phyloP scores from a whole-genome alignment of 2,329 filamentous ascomycete species.

The Clonostachys sp. region DNA sequence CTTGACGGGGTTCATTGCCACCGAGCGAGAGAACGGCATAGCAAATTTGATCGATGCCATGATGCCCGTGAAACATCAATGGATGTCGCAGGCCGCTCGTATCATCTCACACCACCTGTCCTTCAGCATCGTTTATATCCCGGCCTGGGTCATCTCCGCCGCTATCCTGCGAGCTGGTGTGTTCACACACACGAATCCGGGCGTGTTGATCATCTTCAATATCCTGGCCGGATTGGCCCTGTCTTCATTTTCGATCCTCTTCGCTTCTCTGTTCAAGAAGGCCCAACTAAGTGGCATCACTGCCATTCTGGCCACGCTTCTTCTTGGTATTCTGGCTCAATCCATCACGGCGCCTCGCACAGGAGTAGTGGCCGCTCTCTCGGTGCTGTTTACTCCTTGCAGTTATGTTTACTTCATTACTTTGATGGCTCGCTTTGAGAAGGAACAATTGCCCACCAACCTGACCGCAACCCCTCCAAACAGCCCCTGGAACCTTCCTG shows the following conservation, averaged over 20 bases:
- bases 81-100: slow-evolving; percentile 75
- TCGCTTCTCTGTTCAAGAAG: slow-evolving; percentile 79
- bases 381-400: slow-evolving; percentile 79
- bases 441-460: slow-evolving; percentile 52
- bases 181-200: slow-evolving; percentile 58
- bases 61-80: slow-evolving; percentile 72
- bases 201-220: slow-evolving; percentile 69
- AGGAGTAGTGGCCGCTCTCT: slow-evolving; percentile 62
- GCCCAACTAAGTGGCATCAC: slow-evolving; percentile 85
- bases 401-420: slow-evolving; percentile 81
- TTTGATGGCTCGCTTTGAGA: slow-evolving; percentile 73
- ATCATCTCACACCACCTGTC: slow-evolving; percentile 75
- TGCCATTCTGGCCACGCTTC: slow-evolving; percentile 65
- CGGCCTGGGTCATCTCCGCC: slow-evolving; percentile 76
- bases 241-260: slow-evolving; percentile 75
- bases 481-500: slow-evolving; percentile 65
- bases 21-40: slow-evolving; percentile 83
- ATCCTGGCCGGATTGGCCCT: slow-evolving; percentile 73
- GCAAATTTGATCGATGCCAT: slow-evolving; percentile 86
- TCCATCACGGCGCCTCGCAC: slow-evolving; percentile 60
- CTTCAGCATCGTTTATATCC: slow-evolving; percentile 75
- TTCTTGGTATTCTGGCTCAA: slow-evolving; percentile 80
- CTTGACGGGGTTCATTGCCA: slow-evolving; percentile 78
- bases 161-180: slow-evolving; percentile 59
- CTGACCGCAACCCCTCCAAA: slow-evolving; percentile 57